A percentile compares a stretch with the other conserved stretches of the same genome.
These are phyloP conservation scores for Boletus fagicola DNA, from an alignment of 768 basidiomycete species.

Conservation along the genomic window DNA sequence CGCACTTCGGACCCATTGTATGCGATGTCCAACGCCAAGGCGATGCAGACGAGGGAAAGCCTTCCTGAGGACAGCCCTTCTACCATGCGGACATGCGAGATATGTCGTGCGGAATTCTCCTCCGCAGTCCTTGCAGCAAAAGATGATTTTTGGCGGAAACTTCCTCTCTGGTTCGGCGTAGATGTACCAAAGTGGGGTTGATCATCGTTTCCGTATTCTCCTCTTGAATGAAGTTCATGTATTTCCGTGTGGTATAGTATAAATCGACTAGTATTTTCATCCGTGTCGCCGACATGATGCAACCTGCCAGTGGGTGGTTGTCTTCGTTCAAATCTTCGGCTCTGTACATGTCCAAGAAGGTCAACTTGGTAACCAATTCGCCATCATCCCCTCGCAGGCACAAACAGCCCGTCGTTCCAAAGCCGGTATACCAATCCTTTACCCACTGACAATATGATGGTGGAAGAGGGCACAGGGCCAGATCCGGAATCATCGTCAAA, in stretches of 20 bases:
- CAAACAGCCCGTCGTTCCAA: background rate
- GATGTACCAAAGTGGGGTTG: slow-evolving; percentile 42
- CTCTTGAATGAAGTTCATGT: slow-evolving; percentile 9
- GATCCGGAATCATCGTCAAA: background rate
- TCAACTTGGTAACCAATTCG: background rate
- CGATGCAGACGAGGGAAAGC: slow-evolving; percentile 62
- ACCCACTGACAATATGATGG: background rate
- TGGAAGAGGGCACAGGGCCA: background rate
- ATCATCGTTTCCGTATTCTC: slow-evolving; percentile 6
- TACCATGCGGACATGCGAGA: slow-evolving; percentile 60
- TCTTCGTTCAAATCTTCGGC: background rate
- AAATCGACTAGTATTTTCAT: background rate
- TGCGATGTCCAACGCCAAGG: slow-evolving; percentile 62
- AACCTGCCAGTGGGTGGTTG: background rate
- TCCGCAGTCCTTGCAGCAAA: slow-evolving; percentile 57
- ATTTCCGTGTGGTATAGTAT: slow-evolving; percentile 4
- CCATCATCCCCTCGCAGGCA: background rate
- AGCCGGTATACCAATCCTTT: background rate
- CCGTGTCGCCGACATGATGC: background rate
- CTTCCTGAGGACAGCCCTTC: slow-evolving; percentile 40
- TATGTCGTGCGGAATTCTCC: slow-evolving; percentile 61
- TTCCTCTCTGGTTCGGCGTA: slow-evolving; percentile 67
- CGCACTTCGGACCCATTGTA: slow-evolving; percentile 70
- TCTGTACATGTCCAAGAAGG: background rate
- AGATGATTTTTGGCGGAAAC: slow-evolving; percentile 61